Conservation (phyloP, 2,329 filamentous ascomycete genomes). For the Clonostachys rhizophaga region DNA sequence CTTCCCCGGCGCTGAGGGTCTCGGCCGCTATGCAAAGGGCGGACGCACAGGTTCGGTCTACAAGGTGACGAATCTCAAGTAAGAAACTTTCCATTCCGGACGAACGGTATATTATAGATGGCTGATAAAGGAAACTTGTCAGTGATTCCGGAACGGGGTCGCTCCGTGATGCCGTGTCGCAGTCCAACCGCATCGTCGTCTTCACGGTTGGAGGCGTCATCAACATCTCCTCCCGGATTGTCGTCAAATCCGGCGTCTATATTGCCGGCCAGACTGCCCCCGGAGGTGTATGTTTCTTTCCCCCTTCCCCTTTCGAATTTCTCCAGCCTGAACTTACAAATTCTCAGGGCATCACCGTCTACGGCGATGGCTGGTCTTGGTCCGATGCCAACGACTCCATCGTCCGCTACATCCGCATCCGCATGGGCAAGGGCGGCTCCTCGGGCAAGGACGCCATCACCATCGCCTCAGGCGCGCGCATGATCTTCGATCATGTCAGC, state of each 20-base stretch:
- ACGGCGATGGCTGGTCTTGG: constrained; percentile 49
- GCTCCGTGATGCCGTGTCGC: constrained; percentile 42
- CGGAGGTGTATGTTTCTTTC: constrained; percentile 29
- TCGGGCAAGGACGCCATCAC: constrained; percentile 48
- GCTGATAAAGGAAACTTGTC: not conserved
- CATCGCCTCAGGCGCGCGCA: constrained; percentile 45
- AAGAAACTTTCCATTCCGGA: not conserved
- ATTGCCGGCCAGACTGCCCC: constrained; percentile 46
- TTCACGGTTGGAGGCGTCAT: constrained; percentile 46
- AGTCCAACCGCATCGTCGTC: constrained; percentile 40
- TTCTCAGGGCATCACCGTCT: constrained; percentile 37
- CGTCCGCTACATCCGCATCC: constrained; percentile 49
- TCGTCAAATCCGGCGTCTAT: constrained; percentile 39
- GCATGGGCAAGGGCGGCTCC: constrained; percentile 45
- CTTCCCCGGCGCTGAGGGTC: constrained; percentile 45
- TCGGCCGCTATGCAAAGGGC: constrained; percentile 38
- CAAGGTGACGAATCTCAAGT: constrained; percentile 40
- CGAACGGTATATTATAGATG: not conserved
- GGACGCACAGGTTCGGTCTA: constrained; percentile 40
- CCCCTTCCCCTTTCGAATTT: not conserved
- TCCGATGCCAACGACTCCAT: constrained; percentile 47
- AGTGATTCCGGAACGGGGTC: constrained; percentile 41
- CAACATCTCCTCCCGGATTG: constrained; percentile 37
- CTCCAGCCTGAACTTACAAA: not conserved
- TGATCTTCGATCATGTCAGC: constrained; percentile 52